A percentile compares a stretch with the other conserved stretches of the same genome.
These are phyloP conservation scores for Haplosporangium sp. DNA, from an alignment of 371 early-diverging fungal genomes.

Conservation along the genomic window DNA sequence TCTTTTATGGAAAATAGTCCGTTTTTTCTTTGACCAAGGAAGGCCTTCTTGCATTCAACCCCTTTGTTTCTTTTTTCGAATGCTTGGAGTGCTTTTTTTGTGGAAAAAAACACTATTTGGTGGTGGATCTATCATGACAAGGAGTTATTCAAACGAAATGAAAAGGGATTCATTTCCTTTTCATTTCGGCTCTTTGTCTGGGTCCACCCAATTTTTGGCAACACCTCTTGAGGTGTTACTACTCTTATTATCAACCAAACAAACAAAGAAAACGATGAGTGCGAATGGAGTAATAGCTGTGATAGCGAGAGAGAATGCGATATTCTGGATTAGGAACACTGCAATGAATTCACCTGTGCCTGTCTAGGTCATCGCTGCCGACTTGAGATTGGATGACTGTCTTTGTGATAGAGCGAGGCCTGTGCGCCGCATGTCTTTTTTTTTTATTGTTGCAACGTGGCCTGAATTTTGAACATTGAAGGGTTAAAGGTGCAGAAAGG, in stretches of 20 bases:
- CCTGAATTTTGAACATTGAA: too few species aligned
- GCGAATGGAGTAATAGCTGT: background rate
- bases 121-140: conserved; percentile 34
- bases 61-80: conserved; percentile 14
- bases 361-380: too few species aligned
- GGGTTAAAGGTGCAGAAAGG: too few species aligned
- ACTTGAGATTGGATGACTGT: too few species aligned
- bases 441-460: too few species aligned
- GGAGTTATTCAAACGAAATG: conserved; percentile 46
- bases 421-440: too few species aligned
- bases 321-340: too few species aligned
- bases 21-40: conserved; percentile 1
- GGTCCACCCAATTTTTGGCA: conserved; percentile 53
- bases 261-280: background rate
- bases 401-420: too few species aligned
- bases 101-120: conserved; percentile 31
- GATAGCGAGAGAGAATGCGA: too few species aligned
- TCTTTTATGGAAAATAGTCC: conserved; percentile 24
- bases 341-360: background rate
- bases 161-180: background rate
- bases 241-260: conserved; percentile 1
- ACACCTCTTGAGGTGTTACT: conserved; percentile 12
- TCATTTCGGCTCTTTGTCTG: conserved; percentile 30
- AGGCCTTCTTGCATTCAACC: background rate
- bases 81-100: conserved; percentile 37